Evolutionary conservation across 495 filamentous ascomycete genomes (phyloP).

Genomic region (Rostrohypoxylon terebratum): DNA sequence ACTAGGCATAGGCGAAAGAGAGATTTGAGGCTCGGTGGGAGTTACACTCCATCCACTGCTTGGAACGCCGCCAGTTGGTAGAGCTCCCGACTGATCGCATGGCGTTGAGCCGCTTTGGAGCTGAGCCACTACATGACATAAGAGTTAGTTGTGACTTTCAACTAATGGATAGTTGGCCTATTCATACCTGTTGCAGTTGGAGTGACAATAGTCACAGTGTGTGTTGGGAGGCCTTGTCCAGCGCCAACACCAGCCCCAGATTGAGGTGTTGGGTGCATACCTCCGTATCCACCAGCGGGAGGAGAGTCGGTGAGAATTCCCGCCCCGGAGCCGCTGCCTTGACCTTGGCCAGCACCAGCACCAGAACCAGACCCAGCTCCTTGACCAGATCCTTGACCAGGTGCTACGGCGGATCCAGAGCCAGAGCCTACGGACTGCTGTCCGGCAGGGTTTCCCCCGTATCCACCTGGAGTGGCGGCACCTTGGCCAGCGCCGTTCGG

Average conservation of each 20-base stretch:
- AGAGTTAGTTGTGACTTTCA: slow-evolving; percentile 8
- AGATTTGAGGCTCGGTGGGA: slow-evolving; percentile 27
- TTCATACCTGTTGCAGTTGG: slow-evolving; percentile 21
- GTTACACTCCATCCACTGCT: slow-evolving; percentile 48
- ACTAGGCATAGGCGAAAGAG: slow-evolving; percentile 38
- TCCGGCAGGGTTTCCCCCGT: slow-evolving; percentile 29
- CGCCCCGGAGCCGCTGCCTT: slow-evolving; percentile 12
- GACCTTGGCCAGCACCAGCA: slow-evolving; percentile 26
- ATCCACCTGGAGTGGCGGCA: slow-evolving; percentile 25
- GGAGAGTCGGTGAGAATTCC: slow-evolving; percentile 25
- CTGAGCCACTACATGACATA: slow-evolving; percentile 18
- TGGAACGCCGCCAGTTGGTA: slow-evolving; percentile 35
- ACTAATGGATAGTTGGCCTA: background rate
- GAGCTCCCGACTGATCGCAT: slow-evolving; percentile 35
- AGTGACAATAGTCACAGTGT: slow-evolving; percentile 36
- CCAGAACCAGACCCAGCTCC: slow-evolving; percentile 19
- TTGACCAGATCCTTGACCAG: background rate
- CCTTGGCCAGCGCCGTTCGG: slow-evolving; percentile 13
- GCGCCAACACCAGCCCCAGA: slow-evolving; percentile 29
- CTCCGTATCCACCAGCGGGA: slow-evolving; percentile 41
- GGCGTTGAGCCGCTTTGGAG: slow-evolving; percentile 30
- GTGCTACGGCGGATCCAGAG: background rate
- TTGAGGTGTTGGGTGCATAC: slow-evolving; percentile 34
- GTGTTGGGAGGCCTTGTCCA: slow-evolving; percentile 23
- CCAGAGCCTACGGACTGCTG: slow-evolving; percentile 16